These are phyloP conservation scores for Paxillus ammoniavirescens DNA, from an alignment of 768 basidiomycete species.

Conservation along the genomic window DNA sequence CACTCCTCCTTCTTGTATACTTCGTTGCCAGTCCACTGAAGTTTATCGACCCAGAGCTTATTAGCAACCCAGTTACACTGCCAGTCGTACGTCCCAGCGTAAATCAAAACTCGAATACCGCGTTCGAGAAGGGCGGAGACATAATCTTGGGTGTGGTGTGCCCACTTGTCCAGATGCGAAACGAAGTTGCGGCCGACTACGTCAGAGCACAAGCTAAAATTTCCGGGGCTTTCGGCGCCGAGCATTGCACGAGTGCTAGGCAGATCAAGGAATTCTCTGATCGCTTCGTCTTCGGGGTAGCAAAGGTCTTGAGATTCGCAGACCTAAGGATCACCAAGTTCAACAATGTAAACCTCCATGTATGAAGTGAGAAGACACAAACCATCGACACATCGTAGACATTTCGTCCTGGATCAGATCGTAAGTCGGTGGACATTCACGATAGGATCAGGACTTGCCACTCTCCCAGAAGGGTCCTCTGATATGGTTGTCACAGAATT, in stretches of 20 bases:
- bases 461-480: constrained; percentile 39
- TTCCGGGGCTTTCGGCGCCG: constrained; percentile 44
- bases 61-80: constrained; percentile 67
- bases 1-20: constrained; percentile 44
- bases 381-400: constrained; percentile 61
- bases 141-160: constrained; percentile 55
- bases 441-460: constrained; percentile 25
- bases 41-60: constrained; percentile 53
- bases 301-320: constrained; percentile 32
- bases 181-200: constrained; percentile 51
- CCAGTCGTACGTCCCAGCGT: constrained; percentile 55
- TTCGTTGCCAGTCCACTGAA: constrained; percentile 59
- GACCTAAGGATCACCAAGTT: constrained; percentile 14
- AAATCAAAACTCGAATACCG: constrained; percentile 50
- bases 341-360: not conserved
- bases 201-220: constrained; percentile 57
- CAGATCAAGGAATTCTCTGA: constrained; percentile 46
- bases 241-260: constrained; percentile 43
- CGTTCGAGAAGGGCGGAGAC: constrained; percentile 54
- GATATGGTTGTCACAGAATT: constrained; percentile 62
- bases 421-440: not conserved
- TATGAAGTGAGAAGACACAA: not conserved
- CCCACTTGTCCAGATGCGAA: constrained; percentile 60
- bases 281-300: constrained; percentile 38
- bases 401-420: constrained; percentile 38